Base-by-base conservation (phyloP, 108 stramenopile genomes). In the Nitzschia sp. region DNA sequence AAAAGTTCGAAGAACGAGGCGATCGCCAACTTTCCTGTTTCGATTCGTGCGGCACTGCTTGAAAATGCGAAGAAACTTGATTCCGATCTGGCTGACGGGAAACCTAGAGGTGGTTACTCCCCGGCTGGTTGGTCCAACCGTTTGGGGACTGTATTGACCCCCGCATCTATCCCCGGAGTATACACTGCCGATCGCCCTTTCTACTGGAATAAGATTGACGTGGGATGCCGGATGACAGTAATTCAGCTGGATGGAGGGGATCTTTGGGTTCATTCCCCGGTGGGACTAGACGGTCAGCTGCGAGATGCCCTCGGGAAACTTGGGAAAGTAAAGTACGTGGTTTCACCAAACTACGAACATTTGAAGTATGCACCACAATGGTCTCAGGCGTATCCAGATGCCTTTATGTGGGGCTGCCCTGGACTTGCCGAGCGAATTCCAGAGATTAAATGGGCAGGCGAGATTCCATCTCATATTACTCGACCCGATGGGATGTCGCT, bases 271-370 rank as follows among this genome's bases (percentile, higher is more conserved):
- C 93, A 94, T 51, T 91, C 90, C 9, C 90, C 93, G 11, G 84
- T 94, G 1, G 58, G 56, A 17, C 36, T 91, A 28, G 90, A 91
- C 42, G 64, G 45, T 5, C 66, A 77, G 25, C 59, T 91, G 15
- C 56, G 82, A 35, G 65, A 77, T 9, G 80, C 85, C 0, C 28
- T 91, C 9, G 63, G 81, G 0, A 77, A 79, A 31, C 51, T 94
- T 27, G 92, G 92, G 0, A 78, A 19, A n/a, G 88, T 94, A 3
- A 71, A 72, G 36, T 86, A 94, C 63, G 77, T 90, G 25, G 85
- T 94, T 9, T 85, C 86, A 13, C 89, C 93, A 11, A 94, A 94
- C 64, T 94, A 91, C 60, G 93, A 94, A 54, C 93, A 94, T 72
- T 66, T 94, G 30, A 94, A 91, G 38, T 94, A 70, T 77, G 90